Evolutionary conservation across 1,284 basidiomycete species (phyloP).

Genomic region (Sanghuangporus weigelae): DNA sequence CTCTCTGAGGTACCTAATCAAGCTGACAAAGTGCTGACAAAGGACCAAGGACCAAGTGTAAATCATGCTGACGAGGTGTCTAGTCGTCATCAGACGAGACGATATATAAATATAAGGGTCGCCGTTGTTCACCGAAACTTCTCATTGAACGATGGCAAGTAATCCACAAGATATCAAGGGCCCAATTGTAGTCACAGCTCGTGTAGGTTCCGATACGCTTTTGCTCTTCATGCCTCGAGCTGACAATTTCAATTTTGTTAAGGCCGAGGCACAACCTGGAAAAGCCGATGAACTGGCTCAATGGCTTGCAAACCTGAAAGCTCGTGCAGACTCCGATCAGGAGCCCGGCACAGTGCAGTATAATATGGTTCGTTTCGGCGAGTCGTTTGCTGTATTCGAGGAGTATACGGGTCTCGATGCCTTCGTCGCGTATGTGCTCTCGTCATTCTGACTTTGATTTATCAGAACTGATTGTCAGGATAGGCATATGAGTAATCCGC

Average conservation of each 20-base stretch:
- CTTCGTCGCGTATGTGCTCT: not conserved
- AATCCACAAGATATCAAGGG: not conserved
- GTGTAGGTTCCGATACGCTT: not conserved
- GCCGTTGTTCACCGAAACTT: not conserved
- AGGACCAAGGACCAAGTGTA: too few species aligned
- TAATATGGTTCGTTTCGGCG: constrained; percentile 1
- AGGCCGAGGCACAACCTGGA: not conserved
- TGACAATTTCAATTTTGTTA: not conserved
- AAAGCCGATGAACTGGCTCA: constrained; percentile 11
- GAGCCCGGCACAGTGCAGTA: constrained; percentile 10
- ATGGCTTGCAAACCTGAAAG: constrained; percentile 2
- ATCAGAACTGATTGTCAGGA: not conserved
- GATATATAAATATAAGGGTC: too few species aligned
- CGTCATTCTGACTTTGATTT: not conserved
- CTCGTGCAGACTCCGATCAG: constrained; percentile 7
- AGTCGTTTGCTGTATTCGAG: constrained; percentile 6
- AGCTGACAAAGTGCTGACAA: too few species aligned
- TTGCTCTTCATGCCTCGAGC: not conserved
- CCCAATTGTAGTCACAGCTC: not conserved
- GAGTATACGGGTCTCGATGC: not conserved
- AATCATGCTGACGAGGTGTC: too few species aligned
- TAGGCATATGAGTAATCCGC: not conserved
- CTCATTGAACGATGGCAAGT: not conserved
- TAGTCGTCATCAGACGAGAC: too few species aligned
- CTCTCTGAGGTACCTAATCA: too few species aligned